Percentiles rank a stretch among this genome's conserved stretches.
These are phyloP conservation scores for Suillus alpinus DNA, from an alignment of 768 basidiomycete species.

Conservation along the genomic window DNA sequence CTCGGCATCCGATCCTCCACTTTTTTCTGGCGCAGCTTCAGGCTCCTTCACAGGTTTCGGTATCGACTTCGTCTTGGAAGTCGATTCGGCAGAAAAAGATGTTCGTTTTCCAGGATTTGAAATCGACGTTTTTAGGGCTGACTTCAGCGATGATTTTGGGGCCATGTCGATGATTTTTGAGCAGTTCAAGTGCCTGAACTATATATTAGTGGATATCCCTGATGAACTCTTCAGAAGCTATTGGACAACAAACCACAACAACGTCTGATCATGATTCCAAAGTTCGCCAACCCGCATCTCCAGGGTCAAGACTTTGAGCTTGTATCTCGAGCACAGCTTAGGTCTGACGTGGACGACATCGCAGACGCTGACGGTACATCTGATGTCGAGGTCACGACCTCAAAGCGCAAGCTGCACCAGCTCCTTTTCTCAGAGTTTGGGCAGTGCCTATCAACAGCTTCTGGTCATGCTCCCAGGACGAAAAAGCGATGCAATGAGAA, in stretches of 20 bases:
- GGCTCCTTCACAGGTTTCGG: neutral
- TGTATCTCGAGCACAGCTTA: conserved; percentile 36
- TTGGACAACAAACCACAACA: conserved; percentile 19
- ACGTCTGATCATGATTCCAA: conserved; percentile 29
- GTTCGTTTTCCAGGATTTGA: conserved; percentile 17
- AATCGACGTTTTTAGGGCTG: conserved; percentile 12
- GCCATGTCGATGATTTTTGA: neutral
- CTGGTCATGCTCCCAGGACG: neutral
- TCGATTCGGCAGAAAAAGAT: conserved; percentile 11
- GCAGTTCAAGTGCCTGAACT: neutral
- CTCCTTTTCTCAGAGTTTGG: conserved; percentile 22
- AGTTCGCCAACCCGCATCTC: conserved; percentile 48
- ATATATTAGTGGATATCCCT: neutral
- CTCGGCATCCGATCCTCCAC: conserved; percentile 11
- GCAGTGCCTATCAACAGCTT: conserved; percentile 6
- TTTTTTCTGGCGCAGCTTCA: neutral
- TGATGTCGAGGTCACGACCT: conserved; percentile 3
- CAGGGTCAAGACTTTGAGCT: conserved; percentile 28
- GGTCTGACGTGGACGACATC: conserved; percentile 11
- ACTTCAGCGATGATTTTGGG: conserved; percentile 3
- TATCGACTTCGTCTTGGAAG: conserved; percentile 3
- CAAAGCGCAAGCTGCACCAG: conserved; percentile 21
- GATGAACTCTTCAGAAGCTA: neutral
- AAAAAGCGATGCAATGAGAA: conserved; percentile 7
- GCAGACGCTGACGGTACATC: conserved; percentile 7